Conservation (phyloP, 352 stramenopile genomes). For the Pythium sukuiense region DNA sequence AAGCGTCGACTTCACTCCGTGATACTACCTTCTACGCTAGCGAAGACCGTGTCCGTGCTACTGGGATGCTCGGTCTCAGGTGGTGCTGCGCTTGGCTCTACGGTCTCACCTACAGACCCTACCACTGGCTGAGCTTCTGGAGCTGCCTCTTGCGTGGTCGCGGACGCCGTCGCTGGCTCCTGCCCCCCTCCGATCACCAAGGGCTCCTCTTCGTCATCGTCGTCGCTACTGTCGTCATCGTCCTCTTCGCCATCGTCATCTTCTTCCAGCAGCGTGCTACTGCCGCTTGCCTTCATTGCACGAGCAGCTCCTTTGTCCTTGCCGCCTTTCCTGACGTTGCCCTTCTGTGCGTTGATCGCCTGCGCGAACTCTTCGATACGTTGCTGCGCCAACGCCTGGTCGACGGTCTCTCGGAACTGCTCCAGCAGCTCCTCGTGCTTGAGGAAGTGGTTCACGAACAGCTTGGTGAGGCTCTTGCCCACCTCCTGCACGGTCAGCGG, state of each 20-base stretch:
- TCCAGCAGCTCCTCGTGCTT: constrained; percentile 63
- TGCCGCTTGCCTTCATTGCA: background rate
- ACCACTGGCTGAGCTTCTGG: background rate
- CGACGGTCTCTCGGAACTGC: constrained; percentile 54
- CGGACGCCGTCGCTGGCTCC: background rate
- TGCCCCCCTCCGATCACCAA: background rate
- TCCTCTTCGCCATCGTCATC: background rate
- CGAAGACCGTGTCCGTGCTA: background rate
- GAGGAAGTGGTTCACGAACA: constrained; percentile 68
- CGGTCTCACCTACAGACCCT: background rate
- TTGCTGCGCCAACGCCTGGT: constrained; percentile 59
- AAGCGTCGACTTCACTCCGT: too few relatives aligned
- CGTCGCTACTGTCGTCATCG: background rate
- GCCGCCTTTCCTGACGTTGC: constrained; percentile 3
- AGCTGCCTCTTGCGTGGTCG: background rate
- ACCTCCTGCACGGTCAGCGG: constrained; percentile 40
- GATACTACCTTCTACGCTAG: too few relatives aligned
- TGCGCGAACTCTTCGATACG: constrained; percentile 59
- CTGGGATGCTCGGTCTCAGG: background rate
- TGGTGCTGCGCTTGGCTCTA: background rate
- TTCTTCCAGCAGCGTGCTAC: background rate
- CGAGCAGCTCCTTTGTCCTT: background rate
- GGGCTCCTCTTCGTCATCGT: background rate
- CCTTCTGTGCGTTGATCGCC: constrained; percentile 46
- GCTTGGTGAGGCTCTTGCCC: constrained; percentile 52